Percentiles rank a stretch among this genome's conserved stretches.
These are phyloP conservation scores for Herpetospermum pedunculosum DNA, from an alignment of 306 rosid species.

Conservation along the genomic window DNA sequence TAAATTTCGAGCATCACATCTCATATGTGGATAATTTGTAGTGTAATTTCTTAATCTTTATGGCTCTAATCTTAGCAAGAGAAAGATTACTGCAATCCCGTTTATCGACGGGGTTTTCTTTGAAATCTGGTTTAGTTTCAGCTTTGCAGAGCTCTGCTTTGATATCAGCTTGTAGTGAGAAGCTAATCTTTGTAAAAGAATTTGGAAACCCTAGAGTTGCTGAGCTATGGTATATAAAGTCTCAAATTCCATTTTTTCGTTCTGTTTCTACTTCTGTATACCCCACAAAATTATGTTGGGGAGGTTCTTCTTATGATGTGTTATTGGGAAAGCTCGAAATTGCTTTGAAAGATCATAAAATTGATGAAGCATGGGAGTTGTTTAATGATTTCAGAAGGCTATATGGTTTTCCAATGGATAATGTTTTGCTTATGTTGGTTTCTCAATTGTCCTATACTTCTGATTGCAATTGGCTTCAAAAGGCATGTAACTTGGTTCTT, in stretches of 20 bases:
- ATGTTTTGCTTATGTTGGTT: conserved; percentile 39
- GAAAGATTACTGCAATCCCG: neutral
- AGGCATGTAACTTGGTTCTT: conserved; percentile 52
- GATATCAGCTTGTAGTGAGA: neutral
- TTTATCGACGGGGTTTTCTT: neutral
- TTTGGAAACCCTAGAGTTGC: conserved; percentile 5
- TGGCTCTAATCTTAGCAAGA: conserved; percentile 10
- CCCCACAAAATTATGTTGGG: conserved; percentile 52
- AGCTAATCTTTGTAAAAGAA: neutral
- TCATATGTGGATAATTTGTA: neutral
- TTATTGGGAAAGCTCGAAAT: conserved; percentile 40
- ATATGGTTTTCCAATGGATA: conserved; percentile 59
- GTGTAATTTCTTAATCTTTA: neutral
- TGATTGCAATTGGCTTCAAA: conserved; percentile 33
- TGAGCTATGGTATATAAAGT: conserved; percentile 4
- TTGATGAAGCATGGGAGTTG: conserved; percentile 56
- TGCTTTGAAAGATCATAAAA: conserved; percentile 39
- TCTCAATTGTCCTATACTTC: conserved; percentile 48
- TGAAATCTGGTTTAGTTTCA: conserved; percentile 17
- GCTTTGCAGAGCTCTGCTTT: conserved; percentile 11
- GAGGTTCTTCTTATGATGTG: conserved; percentile 45
- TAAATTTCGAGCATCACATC: neutral
- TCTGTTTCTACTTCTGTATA: conserved; percentile 19
- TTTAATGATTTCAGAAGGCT: conserved; percentile 50
- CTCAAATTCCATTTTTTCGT: conserved; percentile 10